phyloP scores from a whole-genome alignment of 2,329 filamentous ascomycete genomes.

The Fusarium gaditjirri region DNA sequence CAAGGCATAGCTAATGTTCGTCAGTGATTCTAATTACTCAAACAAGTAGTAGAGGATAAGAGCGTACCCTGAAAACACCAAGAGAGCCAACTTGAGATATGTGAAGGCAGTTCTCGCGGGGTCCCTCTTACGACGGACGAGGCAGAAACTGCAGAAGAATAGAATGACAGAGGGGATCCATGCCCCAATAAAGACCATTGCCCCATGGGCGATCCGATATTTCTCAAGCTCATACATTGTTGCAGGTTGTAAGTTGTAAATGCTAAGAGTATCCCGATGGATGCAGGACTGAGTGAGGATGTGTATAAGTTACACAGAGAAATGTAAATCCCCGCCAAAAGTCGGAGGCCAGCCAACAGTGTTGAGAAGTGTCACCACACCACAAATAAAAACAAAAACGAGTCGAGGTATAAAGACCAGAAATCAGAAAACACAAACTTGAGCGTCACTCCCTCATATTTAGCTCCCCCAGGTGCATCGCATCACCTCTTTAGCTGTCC shows the following conservation, averaged over 20 bases:
- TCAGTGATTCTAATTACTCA: not conserved
- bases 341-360: not conserved
- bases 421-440: not conserved
- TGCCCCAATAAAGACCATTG: slow-evolving; percentile 22
- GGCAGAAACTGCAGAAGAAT: slow-evolving; percentile 38
- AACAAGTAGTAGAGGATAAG: rapidly evolving
- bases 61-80: slow-evolving; percentile 41
- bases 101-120: slow-evolving; percentile 39
- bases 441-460: slow-evolving; percentile 7
- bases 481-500: not conserved
- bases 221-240: not conserved
- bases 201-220: slow-evolving; percentile 18
- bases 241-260: not conserved
- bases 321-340: not conserved
- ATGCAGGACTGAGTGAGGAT: not conserved
- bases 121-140: slow-evolving; percentile 37
- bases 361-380: not conserved
- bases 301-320: not conserved
- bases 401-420: not conserved
- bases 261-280: not conserved
- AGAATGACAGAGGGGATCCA: slow-evolving; percentile 33
- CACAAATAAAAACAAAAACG: not conserved
- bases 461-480: not conserved
- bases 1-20: slow-evolving; percentile 27
- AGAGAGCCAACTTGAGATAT: slow-evolving; percentile 41